Percentiles rank a stretch among this genome's conserved stretches.
Evolutionary conservation across 2,329 filamentous ascomycete species (phyloP).

Genomic region (Fusarium aywerte): DNA sequence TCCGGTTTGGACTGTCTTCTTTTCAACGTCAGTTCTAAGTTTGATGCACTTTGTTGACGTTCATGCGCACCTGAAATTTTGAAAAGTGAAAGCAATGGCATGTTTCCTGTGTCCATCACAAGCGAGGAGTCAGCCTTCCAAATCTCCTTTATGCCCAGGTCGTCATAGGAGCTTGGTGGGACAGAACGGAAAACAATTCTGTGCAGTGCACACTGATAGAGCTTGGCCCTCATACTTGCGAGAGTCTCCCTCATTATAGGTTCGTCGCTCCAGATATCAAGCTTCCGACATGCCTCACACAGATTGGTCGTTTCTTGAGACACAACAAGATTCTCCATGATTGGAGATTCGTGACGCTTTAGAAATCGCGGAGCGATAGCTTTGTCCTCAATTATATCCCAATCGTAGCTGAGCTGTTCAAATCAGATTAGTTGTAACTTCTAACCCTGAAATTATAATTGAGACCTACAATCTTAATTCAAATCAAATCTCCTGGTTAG

Average conservation of each 20-base stretch:
- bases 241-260: background rate
- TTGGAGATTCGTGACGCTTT: background rate
- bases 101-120: background rate
- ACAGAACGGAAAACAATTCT: background rate
- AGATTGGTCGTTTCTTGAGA: background rate
- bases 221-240: background rate
- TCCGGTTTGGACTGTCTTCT: background rate
- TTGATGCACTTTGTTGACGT: background rate
- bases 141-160: background rate
- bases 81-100: background rate
- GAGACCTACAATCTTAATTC: background rate
- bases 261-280: background rate
- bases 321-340: background rate
- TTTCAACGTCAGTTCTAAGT: background rate
- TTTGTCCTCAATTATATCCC: constrained; percentile 17
- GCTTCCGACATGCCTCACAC: background rate
- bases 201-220: constrained; percentile 9
- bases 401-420: constrained; percentile 17
- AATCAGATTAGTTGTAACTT: background rate
- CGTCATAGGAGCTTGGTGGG: no score
- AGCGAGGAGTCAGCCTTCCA: background rate
- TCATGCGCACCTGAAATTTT: background rate
- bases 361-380: background rate
- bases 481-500: background rate
- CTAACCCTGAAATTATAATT: accelerated